Conservation (phyloP, 257 asterid species). For the Eucommia ulmoides region DNA sequence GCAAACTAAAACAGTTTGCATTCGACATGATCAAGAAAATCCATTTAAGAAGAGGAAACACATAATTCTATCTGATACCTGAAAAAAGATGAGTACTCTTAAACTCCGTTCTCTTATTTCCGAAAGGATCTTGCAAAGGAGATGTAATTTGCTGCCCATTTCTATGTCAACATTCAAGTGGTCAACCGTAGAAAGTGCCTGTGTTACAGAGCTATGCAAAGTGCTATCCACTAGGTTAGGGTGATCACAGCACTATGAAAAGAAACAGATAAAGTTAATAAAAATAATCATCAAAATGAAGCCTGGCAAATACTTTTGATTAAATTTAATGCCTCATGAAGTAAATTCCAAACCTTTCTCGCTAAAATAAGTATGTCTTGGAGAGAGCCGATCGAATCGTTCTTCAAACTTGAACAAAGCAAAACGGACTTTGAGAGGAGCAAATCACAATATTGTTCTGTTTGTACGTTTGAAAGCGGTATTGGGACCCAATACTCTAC, state of each 20-base stretch:
- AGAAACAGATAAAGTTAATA: constrained; percentile 5
- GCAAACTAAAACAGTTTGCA: no score
- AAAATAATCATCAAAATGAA: constrained; percentile 8
- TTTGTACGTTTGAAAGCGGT: constrained; percentile 45
- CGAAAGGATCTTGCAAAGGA: constrained; percentile 38
- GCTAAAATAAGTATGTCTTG: constrained; percentile 30
- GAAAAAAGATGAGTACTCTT: constrained; percentile 49
- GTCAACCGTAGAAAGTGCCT: constrained; percentile 26
- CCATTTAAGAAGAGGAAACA: neutral
- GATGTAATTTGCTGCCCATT: constrained; percentile 47
- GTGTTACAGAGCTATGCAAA: constrained; percentile 21
- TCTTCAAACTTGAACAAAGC: constrained; percentile 25
- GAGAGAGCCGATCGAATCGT: constrained; percentile 11
- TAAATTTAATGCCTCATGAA: constrained; percentile 3
- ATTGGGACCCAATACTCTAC: constrained; percentile 65
- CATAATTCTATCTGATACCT: constrained; percentile 35
- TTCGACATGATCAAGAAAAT: no score
- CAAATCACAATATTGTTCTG: constrained; percentile 46
- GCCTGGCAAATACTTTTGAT: constrained; percentile 2
- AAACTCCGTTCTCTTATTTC: constrained; percentile 39
- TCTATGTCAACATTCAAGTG: constrained; percentile 41
- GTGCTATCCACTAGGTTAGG: constrained; percentile 49
- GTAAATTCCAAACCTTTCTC: constrained; percentile 30
- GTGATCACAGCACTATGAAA: constrained; percentile 65
- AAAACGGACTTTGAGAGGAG: constrained; percentile 30